A percentile compares a stretch with the other conserved stretches of the same genome.
Evolutionary conservation across 2,329 filamentous ascomycete genomes (phyloP).

Genomic region (Paecilomyces variotii): DNA sequence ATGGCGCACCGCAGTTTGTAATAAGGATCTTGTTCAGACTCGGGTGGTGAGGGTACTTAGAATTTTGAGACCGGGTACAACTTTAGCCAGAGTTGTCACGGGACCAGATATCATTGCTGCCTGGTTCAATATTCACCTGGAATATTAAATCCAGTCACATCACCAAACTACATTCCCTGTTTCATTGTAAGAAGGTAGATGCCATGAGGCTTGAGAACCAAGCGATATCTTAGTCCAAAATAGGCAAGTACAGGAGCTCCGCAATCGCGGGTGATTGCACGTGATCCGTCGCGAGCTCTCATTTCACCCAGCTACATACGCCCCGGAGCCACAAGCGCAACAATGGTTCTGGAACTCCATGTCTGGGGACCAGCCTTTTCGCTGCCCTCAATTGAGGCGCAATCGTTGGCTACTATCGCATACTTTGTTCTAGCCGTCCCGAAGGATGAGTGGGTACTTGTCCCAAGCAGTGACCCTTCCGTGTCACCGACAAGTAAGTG

Average conservation of each 20-base stretch:
- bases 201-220: too few species aligned
- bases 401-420: constrained; percentile 77
- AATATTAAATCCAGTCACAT: too few species aligned
- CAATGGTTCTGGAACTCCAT: constrained; percentile 65
- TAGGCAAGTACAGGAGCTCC: not conserved
- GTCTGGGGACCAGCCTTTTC: constrained; percentile 86
- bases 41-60: too few species aligned
- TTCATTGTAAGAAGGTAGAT: too few species aligned
- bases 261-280: not conserved
- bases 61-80: too few species aligned
- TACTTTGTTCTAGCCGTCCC: constrained; percentile 61
- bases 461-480: constrained; percentile 65
- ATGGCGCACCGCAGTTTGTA: too few species aligned
- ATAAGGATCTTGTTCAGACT: too few species aligned
- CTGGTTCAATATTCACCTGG: too few species aligned
- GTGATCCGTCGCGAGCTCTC: not conserved
- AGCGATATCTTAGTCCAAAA: not conserved
- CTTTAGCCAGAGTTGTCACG: too few species aligned
- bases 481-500: constrained; percentile 62
- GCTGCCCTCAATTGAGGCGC: constrained; percentile 81
- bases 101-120: too few species aligned
- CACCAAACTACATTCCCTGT: too few species aligned
- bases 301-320: not conserved
- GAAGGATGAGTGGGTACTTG: constrained; percentile 56
- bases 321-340: constrained; percentile 9